Evolutionary conservation across 2,329 filamentous ascomycete species (phyloP).

Genomic region (Ceratocystis eucalypticola): DNA sequence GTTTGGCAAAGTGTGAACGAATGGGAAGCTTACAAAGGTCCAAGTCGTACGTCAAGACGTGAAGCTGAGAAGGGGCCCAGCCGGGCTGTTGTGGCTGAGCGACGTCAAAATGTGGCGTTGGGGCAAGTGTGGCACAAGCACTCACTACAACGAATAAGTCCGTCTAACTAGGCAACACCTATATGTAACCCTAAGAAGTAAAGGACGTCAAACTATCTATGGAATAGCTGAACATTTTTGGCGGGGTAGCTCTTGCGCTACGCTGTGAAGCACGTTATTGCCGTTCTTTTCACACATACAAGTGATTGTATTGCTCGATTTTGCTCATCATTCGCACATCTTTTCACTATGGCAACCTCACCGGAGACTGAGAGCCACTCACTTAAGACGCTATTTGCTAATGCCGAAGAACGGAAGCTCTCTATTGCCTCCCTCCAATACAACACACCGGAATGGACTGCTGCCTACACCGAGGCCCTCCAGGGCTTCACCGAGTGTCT

Average conservation of each 20-base stretch:
- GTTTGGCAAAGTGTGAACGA: neutral
- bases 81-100: neutral
- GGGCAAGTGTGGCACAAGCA: neutral
- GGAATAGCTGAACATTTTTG: constrained; percentile 6
- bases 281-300: neutral
- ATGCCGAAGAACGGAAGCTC: constrained; percentile 38
- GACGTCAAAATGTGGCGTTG: constrained; percentile 1
- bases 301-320: neutral
- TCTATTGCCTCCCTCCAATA: constrained; percentile 51
- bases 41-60: neutral
- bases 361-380: constrained; percentile 34
- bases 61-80: neutral
- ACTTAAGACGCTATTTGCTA: constrained; percentile 36
- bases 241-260: constrained; percentile 10
- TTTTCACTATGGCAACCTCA: neutral
- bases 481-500: constrained; percentile 60
- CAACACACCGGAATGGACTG: constrained; percentile 51
- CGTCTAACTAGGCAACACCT: neutral
- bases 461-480: constrained; percentile 54
- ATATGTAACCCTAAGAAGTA: neutral
- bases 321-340: neutral
- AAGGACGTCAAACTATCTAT: neutral
- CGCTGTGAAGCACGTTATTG: neutral
- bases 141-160: too few species aligned
- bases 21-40: neutral